Conservation (phyloP, 306 rosid species). For the Rosa rugosa region DNA sequence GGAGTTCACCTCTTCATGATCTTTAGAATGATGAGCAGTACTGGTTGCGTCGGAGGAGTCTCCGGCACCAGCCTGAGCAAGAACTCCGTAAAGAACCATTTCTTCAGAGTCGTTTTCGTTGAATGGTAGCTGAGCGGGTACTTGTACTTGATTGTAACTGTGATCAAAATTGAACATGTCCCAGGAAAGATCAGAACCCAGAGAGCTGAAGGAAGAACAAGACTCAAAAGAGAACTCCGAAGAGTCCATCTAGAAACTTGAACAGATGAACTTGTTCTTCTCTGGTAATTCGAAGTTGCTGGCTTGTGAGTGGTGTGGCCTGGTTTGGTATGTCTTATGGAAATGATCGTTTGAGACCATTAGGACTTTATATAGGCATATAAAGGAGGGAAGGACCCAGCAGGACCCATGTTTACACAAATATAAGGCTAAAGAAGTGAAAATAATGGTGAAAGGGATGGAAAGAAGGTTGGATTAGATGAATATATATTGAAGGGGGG, state of each 20-base stretch:
- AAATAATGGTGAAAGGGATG: constrained; percentile 7
- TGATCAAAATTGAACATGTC: not conserved
- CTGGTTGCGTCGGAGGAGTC: not conserved
- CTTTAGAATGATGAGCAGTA: not conserved
- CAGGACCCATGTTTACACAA: not conserved
- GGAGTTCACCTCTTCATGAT: constrained; percentile 40
- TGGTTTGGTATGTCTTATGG: not conserved
- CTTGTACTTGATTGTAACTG: not conserved
- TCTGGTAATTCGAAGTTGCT: not conserved
- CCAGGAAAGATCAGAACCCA: constrained; percentile 17
- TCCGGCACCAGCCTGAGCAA: constrained; percentile 23
- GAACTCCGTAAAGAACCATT: constrained; percentile 52
- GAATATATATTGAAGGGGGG: not conserved
- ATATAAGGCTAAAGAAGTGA: not conserved
- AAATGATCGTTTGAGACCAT: not conserved
- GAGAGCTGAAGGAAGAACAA: constrained; percentile 18
- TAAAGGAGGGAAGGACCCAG: not conserved
- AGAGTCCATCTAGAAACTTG: not conserved
- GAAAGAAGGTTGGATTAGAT: constrained; percentile 1
- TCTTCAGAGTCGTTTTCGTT: constrained; percentile 58
- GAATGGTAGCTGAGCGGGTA: constrained; percentile 46
- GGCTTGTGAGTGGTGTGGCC: not conserved
- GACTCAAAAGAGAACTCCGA: constrained; percentile 27
- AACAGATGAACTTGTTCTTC: not conserved
- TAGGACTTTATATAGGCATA: constrained; percentile 6